Percentiles rank a stretch among this genome's conserved stretches.
Conservation (phyloP, 371 early-diverging fungal species). For the Nematocida ironsii region DNA sequence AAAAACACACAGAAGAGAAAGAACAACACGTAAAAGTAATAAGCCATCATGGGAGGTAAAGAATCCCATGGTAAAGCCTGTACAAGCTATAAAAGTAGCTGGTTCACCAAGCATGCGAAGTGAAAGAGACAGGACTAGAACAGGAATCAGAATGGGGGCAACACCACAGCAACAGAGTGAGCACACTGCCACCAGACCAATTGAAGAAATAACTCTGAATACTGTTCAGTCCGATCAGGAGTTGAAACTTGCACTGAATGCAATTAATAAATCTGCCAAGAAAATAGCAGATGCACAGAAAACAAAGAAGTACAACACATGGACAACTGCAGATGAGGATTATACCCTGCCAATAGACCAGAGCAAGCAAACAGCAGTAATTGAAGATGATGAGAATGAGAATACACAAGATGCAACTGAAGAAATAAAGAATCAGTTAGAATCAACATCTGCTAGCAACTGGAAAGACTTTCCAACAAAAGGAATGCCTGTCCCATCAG, state of each 20-base stretch:
- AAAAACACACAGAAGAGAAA: slow-evolving; percentile 22
- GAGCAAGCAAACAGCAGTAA: slow-evolving; percentile 10
- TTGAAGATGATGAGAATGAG: neutral
- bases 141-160: neutral
- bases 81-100: neutral
- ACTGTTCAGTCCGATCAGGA: slow-evolving; percentile 12
- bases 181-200: neutral
- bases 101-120: neutral
- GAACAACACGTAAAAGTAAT: neutral
- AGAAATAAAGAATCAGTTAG: neutral
- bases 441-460: neutral
- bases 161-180: neutral
- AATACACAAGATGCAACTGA: neutral
- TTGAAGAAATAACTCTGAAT: slow-evolving; percentile 44
- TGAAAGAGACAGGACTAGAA: neutral
- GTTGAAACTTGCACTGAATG: slow-evolving; percentile 24
- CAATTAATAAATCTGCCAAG: slow-evolving; percentile 9
- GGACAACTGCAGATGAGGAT: neutral
- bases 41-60: neutral
- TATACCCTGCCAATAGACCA: slow-evolving; percentile 11
- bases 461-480: slow-evolving; percentile 31
- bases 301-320: slow-evolving; percentile 15
- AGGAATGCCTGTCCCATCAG: slow-evolving; percentile 27
- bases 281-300: slow-evolving; percentile 44
- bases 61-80: slow-evolving; percentile 8